Evolutionary conservation across 768 basidiomycete species (phyloP), one percentile per base, ranked within the genome.

Genomic region (Trametes gibbosa): DNA sequence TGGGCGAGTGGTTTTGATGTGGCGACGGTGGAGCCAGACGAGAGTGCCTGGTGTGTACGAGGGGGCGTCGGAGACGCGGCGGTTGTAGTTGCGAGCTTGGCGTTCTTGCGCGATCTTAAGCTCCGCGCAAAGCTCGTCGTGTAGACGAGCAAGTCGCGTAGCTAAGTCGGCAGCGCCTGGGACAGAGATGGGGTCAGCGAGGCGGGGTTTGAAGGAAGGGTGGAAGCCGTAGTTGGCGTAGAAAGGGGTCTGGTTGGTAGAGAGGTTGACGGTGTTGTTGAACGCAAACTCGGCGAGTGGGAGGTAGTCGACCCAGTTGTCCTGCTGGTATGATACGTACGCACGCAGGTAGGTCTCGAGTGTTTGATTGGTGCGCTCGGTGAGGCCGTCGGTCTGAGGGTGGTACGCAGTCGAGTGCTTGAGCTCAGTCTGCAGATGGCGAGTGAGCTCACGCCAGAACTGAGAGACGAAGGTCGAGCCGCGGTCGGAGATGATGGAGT

Each of bases 351-450:
- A 77, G 0, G 69, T 62, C 50, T 77, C 74, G 12, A 79, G 65
- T 5, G 67, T 72, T 59, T 76, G 71, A 49, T 77, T 79, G 24
- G 66, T 68, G 19, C 71, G 59, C 64, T 78, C 76, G 0, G 74
- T 75, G 19, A 68, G 72, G 49, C 73, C 71, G 53, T 80, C 74
- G 3, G 76, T 74, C 63, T 81, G 72, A 0, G 77, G 45, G 13
- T 47, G 45, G 24, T 47, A 47, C 25, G 45, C 23, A 2, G 45
- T 47, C 24, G 45, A 47, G 45, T 47, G 45, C 45, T 29, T 47
- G 14, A 47, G 25, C 2, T 47, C 24, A 14, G 59, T 53, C 6
- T 65, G 32, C 17, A 61, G 41, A 29, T 50, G 35, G 12, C 10
- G 10, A 12, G 46, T 50, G 16, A 61, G 59, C 23, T 55, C 47